Base-by-base conservation (phyloP, 2,329 filamentous ascomycete species). In the Neofusicoccum sp. region DNA sequence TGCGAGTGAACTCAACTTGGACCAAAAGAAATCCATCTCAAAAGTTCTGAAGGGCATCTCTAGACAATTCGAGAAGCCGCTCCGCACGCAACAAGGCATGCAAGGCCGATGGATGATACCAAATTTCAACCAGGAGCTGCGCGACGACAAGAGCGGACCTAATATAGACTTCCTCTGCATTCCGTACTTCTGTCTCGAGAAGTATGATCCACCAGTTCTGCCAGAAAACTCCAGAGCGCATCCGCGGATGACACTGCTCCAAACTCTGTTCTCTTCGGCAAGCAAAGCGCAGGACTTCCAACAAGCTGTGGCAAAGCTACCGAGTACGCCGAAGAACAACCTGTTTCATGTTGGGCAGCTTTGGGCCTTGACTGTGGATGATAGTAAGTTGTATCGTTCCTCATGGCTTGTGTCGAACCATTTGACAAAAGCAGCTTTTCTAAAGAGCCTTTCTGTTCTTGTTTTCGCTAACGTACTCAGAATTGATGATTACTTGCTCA, bases 81-180 rank as follows among this genome's bases (percentile, higher is more conserved):
- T 56, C 11, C 36, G 41, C 8, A 56, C 51, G 14, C 51, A 56
- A 6, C 14, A 56, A 3, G 51, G 51, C 14, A 43, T 56, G 26
- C 51, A 56, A 28, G 51, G 51, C 12, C 31, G 38, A 31, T 56
- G 38, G 36, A 56, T 56, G 51, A 56, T 56, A 12, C 36, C 51
- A 11, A 56, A 56, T 16, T 56, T 56, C 12, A 28, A 56, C 24
- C 51, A 56, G 14, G 51, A 56, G 51, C 40, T 56, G 16, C 36
- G 30, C 26, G 51, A 56, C 20, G 28, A 26, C 8, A 33, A 6
- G 3, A 31, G 9, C 2, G 36, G 26, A 14, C 51, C 51, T 8
- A 43, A 26, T 7, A 38, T 56, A 8, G 26, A 20, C 33, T 56
- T 56, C n/a, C 28, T 56, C 24, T 56, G 51, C 16, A 31, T 56